These are phyloP conservation scores for Paralagenidium karlingii DNA, from an alignment of 352 stramenopile genomes.

Conservation along the genomic window DNA sequence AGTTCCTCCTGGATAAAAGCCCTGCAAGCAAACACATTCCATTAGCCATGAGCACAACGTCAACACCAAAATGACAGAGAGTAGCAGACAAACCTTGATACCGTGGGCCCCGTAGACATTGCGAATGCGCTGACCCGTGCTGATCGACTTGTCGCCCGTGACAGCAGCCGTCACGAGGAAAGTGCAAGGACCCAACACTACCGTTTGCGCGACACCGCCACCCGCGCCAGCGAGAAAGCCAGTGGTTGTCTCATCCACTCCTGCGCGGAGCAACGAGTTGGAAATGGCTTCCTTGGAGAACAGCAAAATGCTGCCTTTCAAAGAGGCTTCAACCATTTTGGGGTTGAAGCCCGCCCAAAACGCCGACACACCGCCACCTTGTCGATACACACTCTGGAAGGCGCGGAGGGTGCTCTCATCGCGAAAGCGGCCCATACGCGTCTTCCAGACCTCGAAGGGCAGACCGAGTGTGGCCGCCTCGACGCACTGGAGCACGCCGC, in stretches of 20 bases:
- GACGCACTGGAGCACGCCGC: conserved; percentile 76
- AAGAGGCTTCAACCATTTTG: conserved; percentile 87
- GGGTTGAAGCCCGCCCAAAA: conserved; percentile 84
- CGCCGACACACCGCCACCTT: conserved; percentile 60
- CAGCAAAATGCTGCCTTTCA: conserved; percentile 84
- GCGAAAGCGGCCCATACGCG: conserved; percentile 84
- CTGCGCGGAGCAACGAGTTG: conserved; percentile 60
- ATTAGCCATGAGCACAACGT: not conserved
- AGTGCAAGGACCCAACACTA: conserved; percentile 85
- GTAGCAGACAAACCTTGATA: conserved; percentile 27
- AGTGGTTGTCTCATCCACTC: conserved; percentile 45
- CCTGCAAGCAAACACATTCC: conserved; percentile 7
- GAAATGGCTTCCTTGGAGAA: conserved; percentile 84
- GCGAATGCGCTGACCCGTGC: conserved; percentile 64
- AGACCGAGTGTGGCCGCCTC: conserved; percentile 84
- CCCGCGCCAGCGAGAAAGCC: conserved; percentile 75
- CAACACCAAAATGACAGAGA: not conserved
- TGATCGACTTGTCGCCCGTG: conserved; percentile 83
- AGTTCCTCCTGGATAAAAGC: conserved; percentile 85
- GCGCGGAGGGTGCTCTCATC: conserved; percentile 64
- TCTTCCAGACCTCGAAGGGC: conserved; percentile 91
- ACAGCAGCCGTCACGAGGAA: conserved; percentile 86
- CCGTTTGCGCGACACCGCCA: conserved; percentile 78
- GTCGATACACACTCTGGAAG: conserved; percentile 82
- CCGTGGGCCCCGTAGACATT: conserved; percentile 79